Conservation (phyloP, 768 basidiomycete species). For the Suillus tomentosus region DNA sequence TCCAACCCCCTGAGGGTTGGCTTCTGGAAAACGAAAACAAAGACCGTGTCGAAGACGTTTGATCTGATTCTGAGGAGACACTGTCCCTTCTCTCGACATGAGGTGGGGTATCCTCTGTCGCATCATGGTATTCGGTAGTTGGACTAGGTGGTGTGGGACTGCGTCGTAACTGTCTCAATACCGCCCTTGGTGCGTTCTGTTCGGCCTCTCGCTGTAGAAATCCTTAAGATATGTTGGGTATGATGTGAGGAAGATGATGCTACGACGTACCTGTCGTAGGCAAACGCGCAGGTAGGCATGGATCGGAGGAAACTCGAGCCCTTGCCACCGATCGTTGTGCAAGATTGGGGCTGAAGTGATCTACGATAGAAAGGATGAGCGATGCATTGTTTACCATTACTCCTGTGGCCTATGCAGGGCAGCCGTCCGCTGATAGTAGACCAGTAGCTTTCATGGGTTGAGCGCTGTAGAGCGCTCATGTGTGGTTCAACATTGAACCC, state of each 20-base stretch:
- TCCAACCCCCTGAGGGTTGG: slow-evolving; percentile 39
- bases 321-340: slow-evolving; percentile 32
- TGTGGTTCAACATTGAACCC: neutral
- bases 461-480: neutral
- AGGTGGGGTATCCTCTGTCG: slow-evolving; percentile 20
- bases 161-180: slow-evolving; percentile 55
- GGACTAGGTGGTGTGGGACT: slow-evolving; percentile 42
- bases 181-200: slow-evolving; percentile 53
- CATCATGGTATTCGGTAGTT: slow-evolving; percentile 22
- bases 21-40: slow-evolving; percentile 17
- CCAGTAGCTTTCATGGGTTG: slow-evolving; percentile 1
- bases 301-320: slow-evolving; percentile 46
- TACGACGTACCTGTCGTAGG: slow-evolving; percentile 58
- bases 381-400: slow-evolving; percentile 56
- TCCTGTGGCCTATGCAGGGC: slow-evolving; percentile 2
- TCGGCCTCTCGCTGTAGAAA: slow-evolving; percentile 76
- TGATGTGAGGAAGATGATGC: slow-evolving; percentile 13
- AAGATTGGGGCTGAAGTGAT: slow-evolving; percentile 25
- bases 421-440: slow-evolving; percentile 1
- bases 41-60: slow-evolving; percentile 24
- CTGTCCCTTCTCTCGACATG: slow-evolving; percentile 17
- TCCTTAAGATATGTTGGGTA: slow-evolving; percentile 43
- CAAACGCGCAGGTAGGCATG: slow-evolving; percentile 69
- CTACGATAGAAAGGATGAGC: slow-evolving; percentile 31
- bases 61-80: slow-evolving; percentile 22